Base-by-base conservation (phyloP, 371 early-diverging fungal species). In the Mortierella sp. region DNA sequence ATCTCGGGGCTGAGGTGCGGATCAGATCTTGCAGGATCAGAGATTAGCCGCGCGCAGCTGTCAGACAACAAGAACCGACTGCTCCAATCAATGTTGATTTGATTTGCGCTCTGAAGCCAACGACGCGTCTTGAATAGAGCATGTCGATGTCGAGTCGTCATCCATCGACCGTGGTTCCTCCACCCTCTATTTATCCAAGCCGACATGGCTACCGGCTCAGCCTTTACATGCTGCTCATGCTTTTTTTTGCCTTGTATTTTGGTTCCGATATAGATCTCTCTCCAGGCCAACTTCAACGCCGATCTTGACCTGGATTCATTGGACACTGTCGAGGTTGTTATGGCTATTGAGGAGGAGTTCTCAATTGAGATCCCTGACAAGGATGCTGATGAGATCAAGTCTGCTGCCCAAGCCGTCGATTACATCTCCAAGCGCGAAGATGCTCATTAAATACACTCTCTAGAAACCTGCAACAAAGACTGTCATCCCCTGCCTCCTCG, bases 281-380 rank as follows among this genome's bases (percentile, higher is more conserved):
- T 91, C 61, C 85, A 91, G 64, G 88, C 98, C 31, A 90, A 93
- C 82, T 97, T 98, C 80, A 85, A 86, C 81, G 91, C 92, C 71
- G 99, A 98, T 81, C 93, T 98, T 67, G 95, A 95, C 18, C 83
- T 98, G 62, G 99, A 98, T 82, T 91, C 92, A 76, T 86, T 98
- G 74, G 98, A 98, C 82, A 92, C 95, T 58, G 97, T 98, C 46
- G 99, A 98, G 83, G 96, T 98, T 58, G 95, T 97, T 54, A 98
- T 98, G 96, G 97, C 97, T 49, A 90, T 98, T 67, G 99, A 98
- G 85, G 98, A 98, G 72, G 99, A 98, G 82, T 98, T 98, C 86
- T 92, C 91, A 68, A 92, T 98, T 57, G 98, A 98, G 85, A 93
- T 98, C 72, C 92, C 97, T 56, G 99, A 98, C 80, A 91, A 94